A percentile compares a stretch with the other conserved stretches of the same genome.
These are phyloP conservation scores for Gastrolobium villosum DNA, from an alignment of 306 rosid genomes.

Conservation along the genomic window DNA sequence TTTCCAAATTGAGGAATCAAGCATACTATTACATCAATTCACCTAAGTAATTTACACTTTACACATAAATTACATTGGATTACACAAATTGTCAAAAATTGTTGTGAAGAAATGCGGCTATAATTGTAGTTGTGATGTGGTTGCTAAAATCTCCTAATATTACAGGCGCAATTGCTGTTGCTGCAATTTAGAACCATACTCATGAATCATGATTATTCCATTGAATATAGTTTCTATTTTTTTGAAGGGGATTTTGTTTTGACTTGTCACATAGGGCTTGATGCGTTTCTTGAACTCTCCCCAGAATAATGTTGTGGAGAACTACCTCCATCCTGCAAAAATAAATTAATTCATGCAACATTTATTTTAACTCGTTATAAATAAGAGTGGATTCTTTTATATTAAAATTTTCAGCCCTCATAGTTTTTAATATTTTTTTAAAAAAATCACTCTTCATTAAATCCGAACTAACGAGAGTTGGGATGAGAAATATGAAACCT, in stretches of 20 bases:
- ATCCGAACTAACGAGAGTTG: no score
- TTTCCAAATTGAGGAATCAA: constrained; percentile 21
- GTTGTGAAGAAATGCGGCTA: no score
- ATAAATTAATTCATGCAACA: neutral
- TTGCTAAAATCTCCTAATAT: no score
- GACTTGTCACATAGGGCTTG: constrained; percentile 34
- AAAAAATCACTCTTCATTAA: no score
- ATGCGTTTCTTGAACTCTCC: constrained; percentile 34
- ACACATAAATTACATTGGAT: neutral
- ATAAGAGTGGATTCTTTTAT: no score
- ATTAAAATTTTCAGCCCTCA: no score
- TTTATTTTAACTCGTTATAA: neutral
- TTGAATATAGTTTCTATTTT: neutral
- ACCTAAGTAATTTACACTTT: constrained; percentile 35
- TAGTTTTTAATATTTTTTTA: no score
- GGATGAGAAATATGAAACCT: no score
- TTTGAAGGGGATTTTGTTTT: constrained; percentile 10
- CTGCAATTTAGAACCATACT: no score
- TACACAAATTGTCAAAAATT: no score
- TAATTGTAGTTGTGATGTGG: no score
- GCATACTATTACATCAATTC: constrained; percentile 23
- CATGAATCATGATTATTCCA: neutral
- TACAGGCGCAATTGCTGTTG: no score
- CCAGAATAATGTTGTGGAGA: constrained; percentile 44
- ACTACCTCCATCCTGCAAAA: constrained; percentile 43